Conservation (phyloP, 805 yeast genomes). For the Candida caryicola region DNA sequence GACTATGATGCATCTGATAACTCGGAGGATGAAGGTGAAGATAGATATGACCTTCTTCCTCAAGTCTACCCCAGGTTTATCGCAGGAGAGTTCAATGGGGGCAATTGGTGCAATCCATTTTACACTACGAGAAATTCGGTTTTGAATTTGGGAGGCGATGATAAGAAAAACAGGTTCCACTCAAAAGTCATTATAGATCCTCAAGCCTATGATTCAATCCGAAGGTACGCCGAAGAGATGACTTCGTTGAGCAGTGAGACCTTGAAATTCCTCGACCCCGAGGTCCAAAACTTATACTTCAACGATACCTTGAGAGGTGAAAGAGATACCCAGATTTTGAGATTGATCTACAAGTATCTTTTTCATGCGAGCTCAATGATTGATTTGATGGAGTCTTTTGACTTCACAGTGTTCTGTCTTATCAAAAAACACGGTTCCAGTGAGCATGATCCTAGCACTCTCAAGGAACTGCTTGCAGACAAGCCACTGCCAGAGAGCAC, state of each 20-base stretch:
- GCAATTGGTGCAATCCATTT: constrained; percentile 76
- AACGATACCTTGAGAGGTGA: constrained; percentile 33
- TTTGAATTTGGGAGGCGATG: constrained; percentile 43
- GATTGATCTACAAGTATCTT: constrained; percentile 52
- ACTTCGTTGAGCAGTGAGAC: constrained; percentile 40
- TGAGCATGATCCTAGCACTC: constrained; percentile 15
- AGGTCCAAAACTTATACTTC: constrained; percentile 33
- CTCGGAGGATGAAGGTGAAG: constrained; percentile 31
- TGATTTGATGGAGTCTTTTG: constrained; percentile 58
- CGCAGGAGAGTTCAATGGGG: constrained; percentile 66
- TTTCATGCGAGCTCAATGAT: constrained; percentile 48
- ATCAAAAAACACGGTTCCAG: constrained; percentile 30
- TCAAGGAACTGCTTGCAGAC: constrained; percentile 7
- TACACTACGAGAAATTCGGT: constrained; percentile 39
- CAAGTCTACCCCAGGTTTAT: constrained; percentile 70
- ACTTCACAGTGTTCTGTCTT: constrained; percentile 53
- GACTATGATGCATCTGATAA: constrained; percentile 41
- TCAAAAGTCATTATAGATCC: constrained; percentile 50
- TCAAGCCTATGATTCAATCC: constrained; percentile 42
- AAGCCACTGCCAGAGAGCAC: constrained; percentile 3
- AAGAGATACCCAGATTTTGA: constrained; percentile 52
- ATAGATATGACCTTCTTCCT: constrained; percentile 46
- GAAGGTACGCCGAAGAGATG: constrained; percentile 36
- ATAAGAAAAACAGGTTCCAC: constrained; percentile 38
- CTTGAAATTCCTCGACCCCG: constrained; percentile 36